Percentiles rank a stretch among this genome's conserved stretches.
Evolutionary conservation across 768 basidiomycete genomes (phyloP).

Genomic region (Tulasnella sp.): DNA sequence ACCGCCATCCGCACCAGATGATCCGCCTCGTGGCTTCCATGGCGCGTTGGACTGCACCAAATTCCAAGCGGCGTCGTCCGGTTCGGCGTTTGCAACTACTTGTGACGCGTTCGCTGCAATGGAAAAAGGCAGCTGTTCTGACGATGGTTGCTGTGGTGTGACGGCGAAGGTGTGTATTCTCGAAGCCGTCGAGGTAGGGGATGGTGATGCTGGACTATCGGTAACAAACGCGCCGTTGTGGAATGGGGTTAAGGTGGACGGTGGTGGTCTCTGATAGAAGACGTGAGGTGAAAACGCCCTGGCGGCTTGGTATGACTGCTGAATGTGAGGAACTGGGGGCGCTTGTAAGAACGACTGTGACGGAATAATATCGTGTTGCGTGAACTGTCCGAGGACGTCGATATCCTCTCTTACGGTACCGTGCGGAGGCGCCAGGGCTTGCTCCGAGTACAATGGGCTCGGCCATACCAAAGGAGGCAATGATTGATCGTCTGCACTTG

Average conservation of each 20-base stretch:
- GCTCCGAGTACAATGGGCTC: no score
- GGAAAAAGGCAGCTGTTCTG: not conserved
- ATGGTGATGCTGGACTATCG: not conserved
- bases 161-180: not conserved
- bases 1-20: not conserved
- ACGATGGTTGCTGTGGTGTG: not conserved
- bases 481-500: no score
- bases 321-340: not conserved
- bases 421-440: no score
- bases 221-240: not conserved
- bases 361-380: no score
- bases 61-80: constrained; percentile 10
- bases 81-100: not conserved
- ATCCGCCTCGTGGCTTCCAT: not conserved
- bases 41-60: constrained; percentile 8
- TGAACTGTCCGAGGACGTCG: no score
- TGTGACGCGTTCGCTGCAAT: not conserved
- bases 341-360: not conserved
- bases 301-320: not conserved
- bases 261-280: not conserved
- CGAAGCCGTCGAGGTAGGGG: not conserved
- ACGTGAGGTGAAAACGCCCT: not conserved
- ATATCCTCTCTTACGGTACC: no score
- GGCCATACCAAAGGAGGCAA: no score
- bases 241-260: not conserved